phyloP scores from a whole-genome alignment of 1,139 yeast genomes.

The Hemisphaericaspora xylanilytica region DNA sequence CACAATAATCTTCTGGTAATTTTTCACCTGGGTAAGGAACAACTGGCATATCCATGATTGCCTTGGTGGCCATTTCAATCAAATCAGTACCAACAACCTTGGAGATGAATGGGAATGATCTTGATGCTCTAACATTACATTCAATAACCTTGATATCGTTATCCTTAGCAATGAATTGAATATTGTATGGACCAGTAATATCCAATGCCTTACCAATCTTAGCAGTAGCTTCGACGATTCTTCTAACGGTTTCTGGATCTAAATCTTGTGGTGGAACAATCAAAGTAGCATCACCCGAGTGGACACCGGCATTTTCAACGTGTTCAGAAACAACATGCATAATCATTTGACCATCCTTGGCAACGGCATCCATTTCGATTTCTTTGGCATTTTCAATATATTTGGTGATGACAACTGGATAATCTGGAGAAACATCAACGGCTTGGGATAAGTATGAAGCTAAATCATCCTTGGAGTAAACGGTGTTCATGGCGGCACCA shows the following conservation, averaged over 20 bases:
- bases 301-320: constrained; percentile 99
- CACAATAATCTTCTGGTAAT: constrained; percentile 92
- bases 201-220: constrained; percentile 94
- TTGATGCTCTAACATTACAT: constrained; percentile 97
- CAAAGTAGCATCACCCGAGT: constrained; percentile 98
- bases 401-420: constrained; percentile 96
- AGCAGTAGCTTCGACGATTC: constrained; percentile 81
- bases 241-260: constrained; percentile 54
- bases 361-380: constrained; percentile 99
- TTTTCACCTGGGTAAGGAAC: constrained; percentile 86
- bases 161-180: constrained; percentile 92
- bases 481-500: constrained; percentile 99
- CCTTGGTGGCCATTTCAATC: constrained; percentile 97
- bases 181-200: constrained; percentile 97
- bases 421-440: constrained; percentile 94
- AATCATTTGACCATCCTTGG: constrained; percentile 87
- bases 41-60: constrained; percentile 85
- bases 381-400: constrained; percentile 97
- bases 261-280: constrained; percentile 97
- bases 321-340: constrained; percentile 99
- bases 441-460: constrained; percentile 90
- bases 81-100: constrained; percentile 96
- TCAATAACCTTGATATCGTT: constrained; percentile 93
- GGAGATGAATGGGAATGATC: constrained; percentile 98
- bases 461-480: constrained; percentile 84